Evolutionary conservation across 169 alveolate species (phyloP), one percentile per base, ranked within the genome.

Genomic region (Perkinsus olseni): DNA sequence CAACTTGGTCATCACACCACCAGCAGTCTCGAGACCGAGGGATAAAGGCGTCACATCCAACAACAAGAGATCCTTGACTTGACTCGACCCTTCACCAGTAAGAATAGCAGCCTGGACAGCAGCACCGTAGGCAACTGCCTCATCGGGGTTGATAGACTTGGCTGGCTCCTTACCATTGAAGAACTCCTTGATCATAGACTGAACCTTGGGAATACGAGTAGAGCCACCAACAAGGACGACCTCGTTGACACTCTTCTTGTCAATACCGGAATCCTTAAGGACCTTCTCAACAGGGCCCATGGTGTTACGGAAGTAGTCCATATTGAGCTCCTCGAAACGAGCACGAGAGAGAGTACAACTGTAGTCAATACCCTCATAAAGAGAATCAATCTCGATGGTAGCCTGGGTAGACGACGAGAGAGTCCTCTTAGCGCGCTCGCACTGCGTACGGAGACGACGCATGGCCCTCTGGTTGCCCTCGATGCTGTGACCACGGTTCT

Each of bases 221-320:
- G 99, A 98, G 91, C 99, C 99, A n/a, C 99, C 99, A 39, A 99
- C 99, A 62, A 99, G 97, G 20, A 99, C 99, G 92, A 99, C 98
- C 94, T 98, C 99, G 96, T 98, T 98, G 92, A 98, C 97, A 98
- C 91, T 99, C 99, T 20, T 97, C 96, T 36, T 95, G 93, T 98
- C 98, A 94, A 97, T 96, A 93, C 98, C 98, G 34, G 99, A 96
- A 93, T 99, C 99, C 93, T 97, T 97, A 74, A 99, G 95, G 48
- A 97, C 99, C 97, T 98, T 98, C 96, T 98, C 99, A 34, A 98
- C 99, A 74, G 99, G 99, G 28, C 96, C 97, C 93, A 99, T 95
- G 37, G 99, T 97, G 94, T 97, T 97, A 95, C 99, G 97, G 99
- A 99, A 99, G 94, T 97, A 96, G 94, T 98, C 99, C 94, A 96